A percentile compares a stretch with the other conserved stretches of the same genome.
These are phyloP conservation scores for Tuber calosporum DNA, from an alignment of 495 filamentous ascomycete species.

Conservation along the genomic window DNA sequence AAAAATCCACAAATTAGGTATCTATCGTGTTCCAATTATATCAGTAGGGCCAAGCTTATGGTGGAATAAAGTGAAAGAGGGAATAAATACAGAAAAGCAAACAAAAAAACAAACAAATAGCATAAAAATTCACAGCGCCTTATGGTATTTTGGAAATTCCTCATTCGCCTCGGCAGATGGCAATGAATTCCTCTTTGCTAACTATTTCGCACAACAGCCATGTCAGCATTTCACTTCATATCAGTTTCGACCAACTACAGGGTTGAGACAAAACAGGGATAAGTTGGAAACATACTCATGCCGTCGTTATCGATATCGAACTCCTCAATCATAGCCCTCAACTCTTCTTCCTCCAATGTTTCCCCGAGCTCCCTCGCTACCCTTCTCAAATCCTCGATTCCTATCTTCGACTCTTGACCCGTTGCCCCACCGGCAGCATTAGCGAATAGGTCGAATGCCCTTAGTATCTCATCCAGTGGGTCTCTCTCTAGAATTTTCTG, in stretches of 20 bases:
- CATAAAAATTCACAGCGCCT: constrained; percentile 47
- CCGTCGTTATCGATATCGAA: constrained; percentile 93
- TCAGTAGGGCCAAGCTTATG: constrained; percentile 1
- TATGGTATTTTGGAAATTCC: constrained; percentile 34
- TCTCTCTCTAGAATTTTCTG: constrained; percentile 71
- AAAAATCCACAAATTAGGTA: background rate
- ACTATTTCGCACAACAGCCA: constrained; percentile 48
- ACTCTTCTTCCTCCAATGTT: constrained; percentile 82
- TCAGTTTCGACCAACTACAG: background rate
- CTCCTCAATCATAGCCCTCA: constrained; percentile 95
- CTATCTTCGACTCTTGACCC: constrained; percentile 51
- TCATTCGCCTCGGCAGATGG: constrained; percentile 54
- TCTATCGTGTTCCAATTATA: constrained; percentile 6
- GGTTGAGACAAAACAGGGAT: background rate
- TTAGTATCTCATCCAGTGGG: constrained; percentile 80
- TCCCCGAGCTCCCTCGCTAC: constrained; percentile 90
- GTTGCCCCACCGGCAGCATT: constrained; percentile 47
- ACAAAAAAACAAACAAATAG: constrained; percentile 48
- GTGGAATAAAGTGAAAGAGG: background rate
- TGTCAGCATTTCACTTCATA: background rate
- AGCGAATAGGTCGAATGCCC: constrained; percentile 88
- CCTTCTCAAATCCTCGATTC: constrained; percentile 71
- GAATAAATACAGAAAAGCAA: constrained; percentile 30
- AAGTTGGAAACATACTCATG: constrained; percentile 43
- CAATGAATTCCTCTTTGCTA: constrained; percentile 80